These are phyloP conservation scores for Ascodesmis nigricans DNA, from an alignment of 495 filamentous ascomycete genomes.

Conservation along the genomic window DNA sequence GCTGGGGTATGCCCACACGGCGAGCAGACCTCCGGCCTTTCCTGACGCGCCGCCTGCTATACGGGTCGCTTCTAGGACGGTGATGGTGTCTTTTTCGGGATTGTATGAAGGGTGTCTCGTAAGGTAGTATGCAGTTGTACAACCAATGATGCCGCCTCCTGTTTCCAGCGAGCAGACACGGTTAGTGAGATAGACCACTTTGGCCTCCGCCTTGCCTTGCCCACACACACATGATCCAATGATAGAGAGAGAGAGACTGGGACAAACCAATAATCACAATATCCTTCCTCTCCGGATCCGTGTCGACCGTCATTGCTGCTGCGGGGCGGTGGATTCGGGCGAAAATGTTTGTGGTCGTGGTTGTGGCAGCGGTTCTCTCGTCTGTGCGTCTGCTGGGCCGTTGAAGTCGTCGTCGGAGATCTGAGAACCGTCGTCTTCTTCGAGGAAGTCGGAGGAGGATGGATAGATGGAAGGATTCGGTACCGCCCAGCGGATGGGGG, in stretches of 20 bases:
- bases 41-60: slow-evolving; percentile 85
- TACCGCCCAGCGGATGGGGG: too few species aligned
- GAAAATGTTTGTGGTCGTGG: too few species aligned
- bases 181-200: neutral
- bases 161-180: neutral
- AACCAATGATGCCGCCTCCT: slow-evolving; percentile 93
- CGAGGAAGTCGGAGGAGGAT: too few species aligned
- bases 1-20: slow-evolving; percentile 76
- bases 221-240: slow-evolving; percentile 2
- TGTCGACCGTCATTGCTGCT: slow-evolving; percentile 18
- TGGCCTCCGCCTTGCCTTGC: neutral
- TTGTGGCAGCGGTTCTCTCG: too few species aligned
- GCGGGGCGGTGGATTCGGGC: too few species aligned
- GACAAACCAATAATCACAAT: slow-evolving; percentile 23
- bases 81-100: slow-evolving; percentile 51
- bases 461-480: too few species aligned
- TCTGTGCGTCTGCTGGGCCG: too few species aligned
- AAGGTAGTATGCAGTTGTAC: slow-evolving; percentile 80
- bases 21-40: slow-evolving; percentile 82
- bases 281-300: slow-evolving; percentile 10
- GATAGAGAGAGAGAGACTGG: too few species aligned
- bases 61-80: slow-evolving; percentile 66
- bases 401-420: too few species aligned
- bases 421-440: too few species aligned
- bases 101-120: slow-evolving; percentile 73